phyloP scores from a whole-genome alignment of 345 rosid genomes.

The Pugionium cornutum region DNA sequence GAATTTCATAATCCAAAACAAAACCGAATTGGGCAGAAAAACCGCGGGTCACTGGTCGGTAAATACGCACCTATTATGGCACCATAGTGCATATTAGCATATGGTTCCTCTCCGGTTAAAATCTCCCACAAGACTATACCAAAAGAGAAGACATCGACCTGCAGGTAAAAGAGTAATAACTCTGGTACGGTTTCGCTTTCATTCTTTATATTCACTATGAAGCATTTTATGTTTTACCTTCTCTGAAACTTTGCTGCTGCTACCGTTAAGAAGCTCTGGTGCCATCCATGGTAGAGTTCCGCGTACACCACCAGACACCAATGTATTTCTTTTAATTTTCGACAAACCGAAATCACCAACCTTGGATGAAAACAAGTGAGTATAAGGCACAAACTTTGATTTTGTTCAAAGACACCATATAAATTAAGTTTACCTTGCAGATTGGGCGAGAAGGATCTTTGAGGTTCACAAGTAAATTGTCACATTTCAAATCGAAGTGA shows the following conservation, averaged over 20 bases:
- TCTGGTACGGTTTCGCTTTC: constrained; percentile 2
- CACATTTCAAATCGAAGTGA: constrained; percentile 97
- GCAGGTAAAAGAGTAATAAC: constrained; percentile 19
- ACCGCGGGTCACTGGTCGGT: too few relatives aligned
- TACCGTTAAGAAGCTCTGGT: constrained; percentile 73
- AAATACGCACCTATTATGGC: constrained; percentile 70
- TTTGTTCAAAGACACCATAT: constrained; percentile 5
- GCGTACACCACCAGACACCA: constrained; percentile 85
- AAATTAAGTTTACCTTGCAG: constrained; percentile 69
- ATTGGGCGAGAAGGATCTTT: constrained; percentile 92
- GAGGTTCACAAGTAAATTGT: constrained; percentile 94
- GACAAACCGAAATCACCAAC: constrained; percentile 89
- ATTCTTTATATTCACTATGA: constrained; percentile 1
- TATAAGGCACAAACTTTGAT: constrained; percentile 7
- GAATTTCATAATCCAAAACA: too few relatives aligned
- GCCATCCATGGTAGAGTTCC: constrained; percentile 96
- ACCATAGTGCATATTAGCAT: constrained; percentile 83
- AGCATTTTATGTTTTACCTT: constrained; percentile 48
- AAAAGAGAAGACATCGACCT: constrained; percentile 87
- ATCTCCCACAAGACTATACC: constrained; percentile 90
- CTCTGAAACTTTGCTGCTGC: constrained; percentile 81
- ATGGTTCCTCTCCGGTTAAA: constrained; percentile 87
- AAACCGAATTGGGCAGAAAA: too few relatives aligned
- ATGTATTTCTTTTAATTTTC: constrained; percentile 73
- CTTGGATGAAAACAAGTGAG: constrained; percentile 42